Evolutionary conservation across 2,329 filamentous ascomycete genomes (phyloP), one percentile per base, ranked within the genome.

Genomic region (Hysterium pulicare): DNA sequence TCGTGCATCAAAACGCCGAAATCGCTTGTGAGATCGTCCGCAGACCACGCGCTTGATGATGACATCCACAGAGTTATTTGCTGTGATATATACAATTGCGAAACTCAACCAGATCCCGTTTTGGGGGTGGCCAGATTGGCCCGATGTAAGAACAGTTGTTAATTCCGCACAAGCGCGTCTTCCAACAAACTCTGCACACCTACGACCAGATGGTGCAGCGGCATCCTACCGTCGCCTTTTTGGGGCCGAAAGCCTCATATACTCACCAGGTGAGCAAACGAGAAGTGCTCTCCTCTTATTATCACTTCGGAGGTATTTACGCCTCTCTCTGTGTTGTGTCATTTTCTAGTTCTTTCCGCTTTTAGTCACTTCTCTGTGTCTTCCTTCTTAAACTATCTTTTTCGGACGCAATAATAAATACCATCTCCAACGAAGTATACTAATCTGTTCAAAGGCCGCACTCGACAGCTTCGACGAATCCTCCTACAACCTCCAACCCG

Each of bases 231-330:
- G 65, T 81, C 20, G 76, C 80, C 32, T 87, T 80, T 57, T 64
- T 87, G 22, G 83, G 83, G 6, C 83, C 83, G 3, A 64, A 73
- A 52, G 80, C 80, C 19, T 84, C 82, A 24, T 86, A 85, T 59
- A 85, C 83, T 21, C 83, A 87, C 62, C 82, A 86, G 75, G 83
- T 84, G 58, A 46, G 62, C n/a, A 9, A 9, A 9, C 26, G 13
- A n/a, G 13, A 16, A 31, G 16, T 31, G 8, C 3, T 31, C 28
- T 31, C 8, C 13, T 16, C 5, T 34, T 17, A 3, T 4, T 16
- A 10, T 34, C 17, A 16, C 8, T 30, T 30, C n/a, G n/a, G n/a
- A n/a, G n/a, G n/a, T n/a, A n/a, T n/a, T n/a, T n/a, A n/a, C n/a
- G n/a, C 26, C 26, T 30, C 26, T n/a, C 26, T 23, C 9, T 13